These are phyloP conservation scores for Heliocybe sulcata DNA, from an alignment of 1,284 basidiomycete genomes.

Conservation along the genomic window DNA sequence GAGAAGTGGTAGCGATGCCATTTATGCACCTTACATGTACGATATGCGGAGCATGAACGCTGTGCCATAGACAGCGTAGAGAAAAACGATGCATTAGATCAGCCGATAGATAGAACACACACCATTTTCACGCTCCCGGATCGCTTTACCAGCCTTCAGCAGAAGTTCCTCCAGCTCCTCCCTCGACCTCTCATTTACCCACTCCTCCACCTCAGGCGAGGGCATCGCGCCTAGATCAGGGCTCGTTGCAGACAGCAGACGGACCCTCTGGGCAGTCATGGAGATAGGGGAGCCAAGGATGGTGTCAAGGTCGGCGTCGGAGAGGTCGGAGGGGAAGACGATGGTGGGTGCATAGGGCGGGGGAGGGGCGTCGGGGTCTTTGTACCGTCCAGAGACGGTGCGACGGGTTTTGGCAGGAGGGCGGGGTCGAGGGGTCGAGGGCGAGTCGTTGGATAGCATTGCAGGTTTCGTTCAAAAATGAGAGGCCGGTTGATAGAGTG, in stretches of 20 bases:
- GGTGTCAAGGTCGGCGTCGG: conserved; percentile 17
- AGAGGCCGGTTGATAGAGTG: neutral
- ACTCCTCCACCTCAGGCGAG: conserved; percentile 26
- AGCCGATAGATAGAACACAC: neutral
- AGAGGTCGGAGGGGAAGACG: conserved; percentile 11
- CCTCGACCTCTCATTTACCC: conserved; percentile 56
- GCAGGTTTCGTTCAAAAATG: neutral
- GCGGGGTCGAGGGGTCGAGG: conserved; percentile 42
- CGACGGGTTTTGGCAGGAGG: conserved; percentile 50
- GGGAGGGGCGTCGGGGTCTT: conserved; percentile 39
- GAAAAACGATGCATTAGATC: neutral
- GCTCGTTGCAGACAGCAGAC: conserved; percentile 10
- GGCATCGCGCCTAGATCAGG: conserved; percentile 11
- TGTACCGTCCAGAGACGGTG: conserved; percentile 30
- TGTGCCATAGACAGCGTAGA: too few species aligned
- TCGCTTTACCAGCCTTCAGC: conserved; percentile 61
- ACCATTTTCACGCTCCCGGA: conserved; percentile 70
- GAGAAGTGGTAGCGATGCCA: neutral
- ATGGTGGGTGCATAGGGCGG: conserved; percentile 39
- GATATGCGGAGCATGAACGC: too few species aligned
- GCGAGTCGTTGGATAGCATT: conserved; percentile 40
- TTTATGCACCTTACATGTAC: too few species aligned
- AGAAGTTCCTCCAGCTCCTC: conserved; percentile 67
- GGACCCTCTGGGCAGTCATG: conserved; percentile 22
- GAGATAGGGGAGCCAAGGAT: conserved; percentile 30